Conservation (phyloP, 768 basidiomycete genomes). For the Boletus tomentosulus region DNA sequence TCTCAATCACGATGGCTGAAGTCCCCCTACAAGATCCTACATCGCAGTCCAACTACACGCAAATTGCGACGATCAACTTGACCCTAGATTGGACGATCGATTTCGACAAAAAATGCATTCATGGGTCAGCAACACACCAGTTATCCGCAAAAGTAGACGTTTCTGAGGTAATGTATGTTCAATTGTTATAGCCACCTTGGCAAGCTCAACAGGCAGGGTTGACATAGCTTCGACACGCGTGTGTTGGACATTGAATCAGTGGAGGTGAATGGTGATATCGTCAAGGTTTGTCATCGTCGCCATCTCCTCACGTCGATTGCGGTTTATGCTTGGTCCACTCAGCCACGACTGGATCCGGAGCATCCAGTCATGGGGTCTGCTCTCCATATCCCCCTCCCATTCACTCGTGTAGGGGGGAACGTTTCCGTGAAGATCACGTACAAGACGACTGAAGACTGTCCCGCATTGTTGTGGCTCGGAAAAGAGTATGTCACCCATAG, state of each 20-base stretch:
- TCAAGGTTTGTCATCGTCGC: slow-evolving; percentile 38
- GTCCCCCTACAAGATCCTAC: slow-evolving; percentile 35
- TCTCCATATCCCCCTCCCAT: slow-evolving; percentile 54
- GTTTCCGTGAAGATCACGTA: slow-evolving; percentile 57
- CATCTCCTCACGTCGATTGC: not conserved
- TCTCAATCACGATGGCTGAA: slow-evolving; percentile 12
- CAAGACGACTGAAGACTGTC: slow-evolving; percentile 66
- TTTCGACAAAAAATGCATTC: slow-evolving; percentile 43
- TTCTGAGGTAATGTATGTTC: slow-evolving; percentile 39
- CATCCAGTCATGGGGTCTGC: slow-evolving; percentile 71
- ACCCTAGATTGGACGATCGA: slow-evolving; percentile 56
- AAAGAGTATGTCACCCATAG: slow-evolving; percentile 50
- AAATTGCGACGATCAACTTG: slow-evolving; percentile 46
- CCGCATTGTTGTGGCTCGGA: slow-evolving; percentile 84
- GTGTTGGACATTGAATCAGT: slow-evolving; percentile 52
- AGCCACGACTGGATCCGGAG: slow-evolving; percentile 60
- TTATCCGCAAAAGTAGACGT: slow-evolving; percentile 39
- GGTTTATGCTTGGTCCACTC: not conserved
- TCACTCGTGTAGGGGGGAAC: slow-evolving; percentile 30
- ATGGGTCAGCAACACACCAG: slow-evolving; percentile 45
- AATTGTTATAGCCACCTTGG: not conserved
- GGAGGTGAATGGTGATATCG: slow-evolving; percentile 44
- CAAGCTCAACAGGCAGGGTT: not conserved
- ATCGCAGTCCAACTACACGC: slow-evolving; percentile 55
- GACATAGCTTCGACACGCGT: slow-evolving; percentile 45